phyloP scores from a whole-genome alignment of 2,329 filamentous ascomycete species.

The Pseudogymnoascus sp. region DNA sequence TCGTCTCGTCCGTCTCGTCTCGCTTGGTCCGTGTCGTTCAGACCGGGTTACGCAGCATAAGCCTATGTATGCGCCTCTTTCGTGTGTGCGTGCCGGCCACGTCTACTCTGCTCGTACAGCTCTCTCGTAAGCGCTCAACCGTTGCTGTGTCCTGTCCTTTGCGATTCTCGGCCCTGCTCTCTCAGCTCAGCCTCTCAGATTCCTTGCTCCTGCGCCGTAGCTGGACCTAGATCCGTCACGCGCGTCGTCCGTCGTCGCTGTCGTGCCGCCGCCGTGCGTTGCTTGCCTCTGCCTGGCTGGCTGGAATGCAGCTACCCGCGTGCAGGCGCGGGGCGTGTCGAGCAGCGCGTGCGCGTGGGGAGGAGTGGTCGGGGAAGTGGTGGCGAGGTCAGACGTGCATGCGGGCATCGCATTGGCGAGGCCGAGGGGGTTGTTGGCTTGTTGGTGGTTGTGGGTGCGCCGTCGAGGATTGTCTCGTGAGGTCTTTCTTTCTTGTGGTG shows the following conservation, averaged over 20 bases:
- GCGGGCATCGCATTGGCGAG: background rate
- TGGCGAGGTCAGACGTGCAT: background rate
- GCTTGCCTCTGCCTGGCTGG: background rate
- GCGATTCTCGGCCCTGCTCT: background rate
- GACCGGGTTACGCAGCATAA: background rate
- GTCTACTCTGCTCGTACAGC: background rate
- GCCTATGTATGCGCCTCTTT: background rate
- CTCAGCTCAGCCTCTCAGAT: background rate
- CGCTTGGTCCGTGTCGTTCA: background rate
- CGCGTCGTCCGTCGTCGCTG: background rate
- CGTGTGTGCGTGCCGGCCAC: background rate
- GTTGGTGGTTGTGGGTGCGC: no score
- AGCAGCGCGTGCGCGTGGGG: background rate
- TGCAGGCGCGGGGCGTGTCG: background rate
- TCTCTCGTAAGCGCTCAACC: no score
- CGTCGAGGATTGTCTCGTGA: background rate
- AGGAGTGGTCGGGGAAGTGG: background rate
- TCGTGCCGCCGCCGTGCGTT: background rate
- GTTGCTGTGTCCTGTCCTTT: no score
- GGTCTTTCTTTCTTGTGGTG: background rate
- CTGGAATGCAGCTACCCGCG: background rate
- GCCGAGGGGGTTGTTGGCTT: background rate
- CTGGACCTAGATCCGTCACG: background rate
- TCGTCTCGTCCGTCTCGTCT: background rate
- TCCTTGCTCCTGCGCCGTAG: background rate